phyloP scores from a whole-genome alignment of 495 filamentous ascomycete species.

The Tuber aestivum region DNA sequence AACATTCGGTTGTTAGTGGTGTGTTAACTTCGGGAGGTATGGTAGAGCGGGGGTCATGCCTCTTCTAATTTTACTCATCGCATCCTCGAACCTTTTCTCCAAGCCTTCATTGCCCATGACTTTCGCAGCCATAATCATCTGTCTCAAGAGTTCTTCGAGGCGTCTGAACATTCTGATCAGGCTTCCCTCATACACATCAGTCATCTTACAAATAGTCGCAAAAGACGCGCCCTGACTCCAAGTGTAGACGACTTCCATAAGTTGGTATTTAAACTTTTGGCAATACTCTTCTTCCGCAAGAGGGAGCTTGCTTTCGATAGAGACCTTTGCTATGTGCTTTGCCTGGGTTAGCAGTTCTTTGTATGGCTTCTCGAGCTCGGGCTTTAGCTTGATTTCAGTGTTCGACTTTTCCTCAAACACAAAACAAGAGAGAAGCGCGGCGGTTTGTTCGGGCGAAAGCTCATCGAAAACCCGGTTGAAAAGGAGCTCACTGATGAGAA shows the following conservation, averaged over 20 bases:
- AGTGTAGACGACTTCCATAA: constrained; percentile 93
- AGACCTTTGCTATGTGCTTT: constrained; percentile 80
- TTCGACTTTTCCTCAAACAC: constrained; percentile 94
- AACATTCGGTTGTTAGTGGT: neutral
- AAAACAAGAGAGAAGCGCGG: constrained; percentile 81
- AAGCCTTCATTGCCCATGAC: constrained; percentile 97
- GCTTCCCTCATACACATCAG: constrained; percentile 92
- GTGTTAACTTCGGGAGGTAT: neutral
- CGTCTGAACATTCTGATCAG: constrained; percentile 93
- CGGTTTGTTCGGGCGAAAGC: constrained; percentile 75
- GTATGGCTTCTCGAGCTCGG: constrained; percentile 79
- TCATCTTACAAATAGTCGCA: constrained; percentile 97
- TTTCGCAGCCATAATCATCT: constrained; percentile 94
- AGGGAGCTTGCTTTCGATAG: constrained; percentile 81
- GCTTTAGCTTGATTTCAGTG: constrained; percentile 60
- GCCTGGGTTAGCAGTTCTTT: constrained; percentile 79
- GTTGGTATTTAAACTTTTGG: constrained; percentile 74
- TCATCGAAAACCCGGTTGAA: constrained; percentile 99
- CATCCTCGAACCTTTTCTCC: constrained; percentile 77
- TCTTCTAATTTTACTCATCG: constrained; percentile 74
- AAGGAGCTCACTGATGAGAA: constrained; percentile 83
- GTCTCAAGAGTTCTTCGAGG: constrained; percentile 88
- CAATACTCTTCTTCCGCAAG: constrained; percentile 91
- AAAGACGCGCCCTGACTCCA: constrained; percentile 93
- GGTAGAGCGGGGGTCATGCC: constrained; percentile 13